These are phyloP conservation scores for Periconia macrospinosa DNA, from an alignment of 2,329 filamentous ascomycete species.

Conservation along the genomic window DNA sequence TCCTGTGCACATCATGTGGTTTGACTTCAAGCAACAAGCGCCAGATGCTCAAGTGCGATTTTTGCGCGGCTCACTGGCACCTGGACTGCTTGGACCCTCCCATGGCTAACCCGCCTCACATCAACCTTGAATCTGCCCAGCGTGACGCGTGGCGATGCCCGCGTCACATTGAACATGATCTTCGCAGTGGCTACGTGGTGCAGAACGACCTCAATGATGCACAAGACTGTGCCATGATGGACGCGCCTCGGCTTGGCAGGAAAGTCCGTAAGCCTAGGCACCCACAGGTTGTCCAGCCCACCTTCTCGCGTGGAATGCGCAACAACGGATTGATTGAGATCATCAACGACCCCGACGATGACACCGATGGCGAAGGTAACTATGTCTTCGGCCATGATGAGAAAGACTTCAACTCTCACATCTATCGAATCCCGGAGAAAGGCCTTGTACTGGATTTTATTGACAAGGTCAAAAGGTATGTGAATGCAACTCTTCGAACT, in stretches of 20 bases:
- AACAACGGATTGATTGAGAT: conserved; percentile 54
- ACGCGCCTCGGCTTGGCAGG: conserved; percentile 40
- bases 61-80: conserved; percentile 83
- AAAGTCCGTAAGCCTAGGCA: conserved; percentile 54
- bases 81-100: conserved; percentile 89
- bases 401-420: conserved; percentile 41
- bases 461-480: conserved; percentile 55
- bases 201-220: conserved; percentile 37
- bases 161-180: conserved; percentile 77
- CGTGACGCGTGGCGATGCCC: conserved; percentile 84
- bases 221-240: conserved; percentile 31
- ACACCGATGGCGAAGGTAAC: conserved; percentile 46
- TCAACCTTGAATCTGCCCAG: conserved; percentile 52
- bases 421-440: conserved; percentile 49
- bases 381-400: conserved; percentile 47
- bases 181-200: conserved; percentile 47
- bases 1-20: conserved; percentile 78
- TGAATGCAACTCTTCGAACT: conserved; percentile 7
- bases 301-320: conserved; percentile 62
- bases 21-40: conserved; percentile 64
- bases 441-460: conserved; percentile 63
- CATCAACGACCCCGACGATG: conserved; percentile 47
- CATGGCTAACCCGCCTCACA: conserved; percentile 72
- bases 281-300: conserved; percentile 50
- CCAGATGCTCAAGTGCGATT: conserved; percentile 83